A percentile compares a stretch with the other conserved stretches of the same genome.
Evolutionary conservation across 768 basidiomycete species (phyloP).

Genomic region (Amanita rimosa): DNA sequence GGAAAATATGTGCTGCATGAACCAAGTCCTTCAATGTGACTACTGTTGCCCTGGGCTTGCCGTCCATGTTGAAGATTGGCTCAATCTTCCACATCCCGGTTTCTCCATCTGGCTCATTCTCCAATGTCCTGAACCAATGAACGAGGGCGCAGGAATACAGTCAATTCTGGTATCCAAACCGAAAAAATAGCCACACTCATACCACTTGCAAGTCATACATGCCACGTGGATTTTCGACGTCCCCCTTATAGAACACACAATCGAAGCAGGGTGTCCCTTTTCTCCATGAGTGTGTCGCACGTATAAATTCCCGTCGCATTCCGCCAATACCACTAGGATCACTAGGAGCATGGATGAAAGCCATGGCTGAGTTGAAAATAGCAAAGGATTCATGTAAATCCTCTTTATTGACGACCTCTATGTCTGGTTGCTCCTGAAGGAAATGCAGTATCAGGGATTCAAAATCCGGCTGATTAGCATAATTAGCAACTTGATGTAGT

Average conservation of each 20-base stretch:
- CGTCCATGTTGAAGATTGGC: background rate
- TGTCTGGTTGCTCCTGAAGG: slow-evolving; percentile 9
- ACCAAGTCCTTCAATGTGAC: background rate
- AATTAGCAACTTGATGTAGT: background rate
- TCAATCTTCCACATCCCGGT: background rate
- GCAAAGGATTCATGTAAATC: background rate
- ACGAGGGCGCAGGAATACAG: slow-evolving; percentile 10
- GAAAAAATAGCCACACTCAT: slow-evolving; percentile 10
- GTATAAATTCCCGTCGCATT: slow-evolving; percentile 18
- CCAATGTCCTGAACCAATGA: slow-evolving; percentile 7
- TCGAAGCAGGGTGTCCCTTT: slow-evolving; percentile 16
- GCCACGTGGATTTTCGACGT: background rate
- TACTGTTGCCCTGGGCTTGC: background rate
- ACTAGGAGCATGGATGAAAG: slow-evolving; percentile 24
- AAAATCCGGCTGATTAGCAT: slow-evolving; percentile 8
- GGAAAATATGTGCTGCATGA: background rate
- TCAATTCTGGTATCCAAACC: slow-evolving; percentile 7
- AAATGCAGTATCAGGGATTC: slow-evolving; percentile 9
- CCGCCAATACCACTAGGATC: slow-evolving; percentile 19
- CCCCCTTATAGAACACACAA: slow-evolving; percentile 13
- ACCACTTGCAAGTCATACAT: slow-evolving; percentile 9
- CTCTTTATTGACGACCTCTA: background rate
- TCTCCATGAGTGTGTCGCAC: slow-evolving; percentile 18
- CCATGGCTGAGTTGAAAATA: slow-evolving; percentile 17
- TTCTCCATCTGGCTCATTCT: slow-evolving; percentile 7